Evolutionary conservation across 306 rosid genomes (phyloP).

Genomic region (Begonia peltatifolia): DNA sequence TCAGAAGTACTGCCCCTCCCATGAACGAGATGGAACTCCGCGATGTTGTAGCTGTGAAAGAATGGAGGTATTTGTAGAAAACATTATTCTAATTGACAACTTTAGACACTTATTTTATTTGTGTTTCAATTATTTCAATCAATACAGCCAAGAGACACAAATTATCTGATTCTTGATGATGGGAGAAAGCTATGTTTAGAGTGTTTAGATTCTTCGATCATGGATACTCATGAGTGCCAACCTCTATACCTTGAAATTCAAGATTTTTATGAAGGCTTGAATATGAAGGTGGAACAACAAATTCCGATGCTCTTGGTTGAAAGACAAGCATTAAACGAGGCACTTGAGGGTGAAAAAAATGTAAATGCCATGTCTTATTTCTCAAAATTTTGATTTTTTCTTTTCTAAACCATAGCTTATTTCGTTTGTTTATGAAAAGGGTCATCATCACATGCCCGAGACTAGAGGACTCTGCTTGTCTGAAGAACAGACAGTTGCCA

Average conservation of each 20-base stretch:
- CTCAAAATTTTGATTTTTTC: not conserved
- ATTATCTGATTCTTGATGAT: conserved; percentile 78
- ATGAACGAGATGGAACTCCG: conserved; percentile 85
- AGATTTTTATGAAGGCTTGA: conserved; percentile 84
- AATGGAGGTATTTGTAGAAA: conserved; percentile 60
- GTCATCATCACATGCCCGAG: conserved; percentile 95
- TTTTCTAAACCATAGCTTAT: conserved; percentile 1
- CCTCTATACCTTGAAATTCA: conserved; percentile 96
- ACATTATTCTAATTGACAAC: not conserved
- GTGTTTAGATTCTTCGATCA: conserved; percentile 88
- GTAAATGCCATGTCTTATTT: conserved; percentile 20
- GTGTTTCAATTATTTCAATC: conserved; percentile 10
- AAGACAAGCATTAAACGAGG: conserved; percentile 96
- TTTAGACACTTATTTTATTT: not conserved
- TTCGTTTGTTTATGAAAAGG: conserved; percentile 31
- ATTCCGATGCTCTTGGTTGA: conserved; percentile 99
- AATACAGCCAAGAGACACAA: conserved; percentile 71
- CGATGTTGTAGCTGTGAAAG: conserved; percentile 99
- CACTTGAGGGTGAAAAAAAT: conserved; percentile 95
- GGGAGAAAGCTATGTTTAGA: conserved; percentile 90
- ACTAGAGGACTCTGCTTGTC: conserved; percentile 98
- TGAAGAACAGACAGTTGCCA: conserved; percentile 73
- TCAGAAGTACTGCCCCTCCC: conserved; percentile 92
- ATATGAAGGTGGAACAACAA: conserved; percentile 97
- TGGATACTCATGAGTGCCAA: conserved; percentile 97